These are phyloP conservation scores for Vitis rotundifolia DNA, from an alignment of 164 flowering plant genomes.

Conservation along the genomic window DNA sequence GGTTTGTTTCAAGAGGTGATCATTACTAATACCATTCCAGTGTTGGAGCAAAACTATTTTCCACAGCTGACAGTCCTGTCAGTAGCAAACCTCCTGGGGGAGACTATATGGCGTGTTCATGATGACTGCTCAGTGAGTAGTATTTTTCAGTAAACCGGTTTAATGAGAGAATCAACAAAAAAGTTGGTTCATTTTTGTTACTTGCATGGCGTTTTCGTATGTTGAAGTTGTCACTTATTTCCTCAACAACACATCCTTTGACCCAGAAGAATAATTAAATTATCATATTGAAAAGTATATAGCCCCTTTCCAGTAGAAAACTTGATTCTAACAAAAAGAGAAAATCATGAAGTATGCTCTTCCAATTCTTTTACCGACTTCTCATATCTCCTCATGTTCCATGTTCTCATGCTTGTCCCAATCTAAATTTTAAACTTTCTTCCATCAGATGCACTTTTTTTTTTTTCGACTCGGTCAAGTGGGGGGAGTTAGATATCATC, in stretches of 20 bases:
- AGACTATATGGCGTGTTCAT: constrained; percentile 94
- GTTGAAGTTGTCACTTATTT: background rate
- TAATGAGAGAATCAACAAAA: background rate
- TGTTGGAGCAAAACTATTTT: constrained; percentile 71
- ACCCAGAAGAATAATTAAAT: background rate
- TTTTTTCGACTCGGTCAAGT: background rate
- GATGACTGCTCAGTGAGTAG: constrained; percentile 96
- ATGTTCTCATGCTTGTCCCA: background rate
- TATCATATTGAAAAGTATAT: background rate
- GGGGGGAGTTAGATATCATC: background rate
- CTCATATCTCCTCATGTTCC: background rate
- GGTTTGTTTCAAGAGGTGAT: constrained; percentile 91
- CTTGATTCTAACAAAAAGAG: background rate
- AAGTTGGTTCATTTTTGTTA: background rate
- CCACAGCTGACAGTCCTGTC: constrained; percentile 83
- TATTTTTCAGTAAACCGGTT: constrained; percentile 40
- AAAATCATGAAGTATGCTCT: background rate
- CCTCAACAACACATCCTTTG: background rate
- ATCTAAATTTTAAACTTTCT: background rate
- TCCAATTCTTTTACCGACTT: background rate
- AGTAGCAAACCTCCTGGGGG: constrained; percentile 86
- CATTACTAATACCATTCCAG: constrained; percentile 83
- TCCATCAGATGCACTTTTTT: no score
- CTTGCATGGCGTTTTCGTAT: background rate
- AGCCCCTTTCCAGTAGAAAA: background rate